Evolutionary conservation across 768 basidiomycete genomes (phyloP).

Genomic region (Agrocybe pediades): DNA sequence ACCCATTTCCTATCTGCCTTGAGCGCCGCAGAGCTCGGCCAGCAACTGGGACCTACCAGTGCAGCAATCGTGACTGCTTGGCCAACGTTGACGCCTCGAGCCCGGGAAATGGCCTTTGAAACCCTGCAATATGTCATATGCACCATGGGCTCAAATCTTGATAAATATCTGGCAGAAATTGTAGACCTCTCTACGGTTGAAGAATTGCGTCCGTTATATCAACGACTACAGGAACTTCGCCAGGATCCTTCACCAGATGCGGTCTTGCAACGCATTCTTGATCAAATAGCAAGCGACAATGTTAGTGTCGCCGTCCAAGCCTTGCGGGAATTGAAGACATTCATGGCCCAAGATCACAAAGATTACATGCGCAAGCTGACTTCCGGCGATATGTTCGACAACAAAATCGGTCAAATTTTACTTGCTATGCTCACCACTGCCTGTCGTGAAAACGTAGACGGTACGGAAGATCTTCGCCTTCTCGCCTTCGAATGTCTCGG

Average conservation of each 20-base stretch:
- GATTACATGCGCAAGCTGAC: constrained; percentile 62
- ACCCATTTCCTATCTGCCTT: constrained; percentile 71
- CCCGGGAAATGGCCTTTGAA: constrained; percentile 53
- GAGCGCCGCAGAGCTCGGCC: constrained; percentile 68
- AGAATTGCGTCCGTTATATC: constrained; percentile 51
- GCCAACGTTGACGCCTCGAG: constrained; percentile 56
- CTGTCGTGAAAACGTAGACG: constrained; percentile 73
- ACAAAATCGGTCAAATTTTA: constrained; percentile 68
- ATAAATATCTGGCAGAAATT: constrained; percentile 68
- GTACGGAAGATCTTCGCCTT: constrained; percentile 62
- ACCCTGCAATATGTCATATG: constrained; percentile 74
- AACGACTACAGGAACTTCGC: constrained; percentile 46
- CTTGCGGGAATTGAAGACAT: constrained; percentile 70
- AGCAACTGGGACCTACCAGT: constrained; percentile 84
- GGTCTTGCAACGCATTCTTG: constrained; percentile 65
- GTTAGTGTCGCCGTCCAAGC: constrained; percentile 73
- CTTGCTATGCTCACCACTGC: constrained; percentile 68
- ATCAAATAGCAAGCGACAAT: constrained; percentile 81
- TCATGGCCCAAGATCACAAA: constrained; percentile 54
- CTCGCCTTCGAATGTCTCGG: constrained; percentile 91
- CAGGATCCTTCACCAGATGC: constrained; percentile 51
- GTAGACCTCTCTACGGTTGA: constrained; percentile 77
- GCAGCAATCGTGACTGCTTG: constrained; percentile 83
- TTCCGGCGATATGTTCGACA: constrained; percentile 87
- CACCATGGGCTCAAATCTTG: constrained; percentile 57